phyloP scores from a whole-genome alignment of 2,329 filamentous ascomycete species.

The Ophiostoma ips region DNA sequence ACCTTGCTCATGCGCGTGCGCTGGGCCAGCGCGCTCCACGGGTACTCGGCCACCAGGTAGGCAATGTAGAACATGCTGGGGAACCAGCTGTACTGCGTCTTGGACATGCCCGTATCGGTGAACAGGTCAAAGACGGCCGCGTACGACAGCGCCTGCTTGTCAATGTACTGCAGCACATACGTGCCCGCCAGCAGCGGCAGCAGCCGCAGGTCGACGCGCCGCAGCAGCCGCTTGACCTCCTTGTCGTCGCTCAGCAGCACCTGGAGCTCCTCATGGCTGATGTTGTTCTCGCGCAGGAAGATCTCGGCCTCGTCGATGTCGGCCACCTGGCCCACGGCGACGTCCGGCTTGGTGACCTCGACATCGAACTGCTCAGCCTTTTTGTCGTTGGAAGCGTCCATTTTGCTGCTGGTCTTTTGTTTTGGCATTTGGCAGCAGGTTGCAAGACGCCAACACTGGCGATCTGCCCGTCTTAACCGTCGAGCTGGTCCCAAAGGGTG shows the following conservation, averaged over 20 bases:
- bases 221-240: constrained; percentile 1
- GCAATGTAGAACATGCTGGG: constrained; percentile 11
- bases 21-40: constrained; percentile 4
- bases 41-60: constrained; percentile 10
- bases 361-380: not conserved
- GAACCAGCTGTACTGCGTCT: constrained; percentile 6
- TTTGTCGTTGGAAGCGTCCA: not conserved
- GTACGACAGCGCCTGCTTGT: constrained; percentile 4
- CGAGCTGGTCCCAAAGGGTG: too few relatives aligned
- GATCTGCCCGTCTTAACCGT: too few relatives aligned
- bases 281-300: constrained; percentile 2
- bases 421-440: not conserved
- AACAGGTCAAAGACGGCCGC: constrained; percentile 1
- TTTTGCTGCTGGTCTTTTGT: not conserved
- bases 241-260: not conserved
- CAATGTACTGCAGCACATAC: constrained; percentile 1
- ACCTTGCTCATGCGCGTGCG: constrained; percentile 10
- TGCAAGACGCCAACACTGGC: not conserved
- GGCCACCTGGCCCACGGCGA: not conserved
- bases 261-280: constrained; percentile 1
- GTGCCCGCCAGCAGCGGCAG: constrained; percentile 1
- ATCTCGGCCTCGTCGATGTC: constrained; percentile 2
- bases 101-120: not conserved
- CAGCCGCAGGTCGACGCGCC: not conserved
- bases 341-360: not conserved